Evolutionary conservation across 257 asterid genomes (phyloP).

Genomic region (Nicotiana benthamiana): DNA sequence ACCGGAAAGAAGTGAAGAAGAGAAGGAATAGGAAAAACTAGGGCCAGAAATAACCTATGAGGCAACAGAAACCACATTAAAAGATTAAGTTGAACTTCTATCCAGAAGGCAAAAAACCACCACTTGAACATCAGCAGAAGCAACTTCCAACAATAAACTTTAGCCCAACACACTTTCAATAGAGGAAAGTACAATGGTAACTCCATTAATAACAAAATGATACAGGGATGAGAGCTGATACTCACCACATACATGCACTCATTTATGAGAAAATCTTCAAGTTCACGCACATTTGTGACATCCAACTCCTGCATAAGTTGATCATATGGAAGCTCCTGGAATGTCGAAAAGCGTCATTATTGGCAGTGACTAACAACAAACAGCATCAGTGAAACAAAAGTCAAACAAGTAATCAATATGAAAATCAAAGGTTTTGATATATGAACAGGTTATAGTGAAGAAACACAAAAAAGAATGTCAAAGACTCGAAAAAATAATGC

Average conservation of each 20-base stretch:
- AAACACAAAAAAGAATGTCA: not conserved
- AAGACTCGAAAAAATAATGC: not conserved
- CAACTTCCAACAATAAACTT: not conserved
- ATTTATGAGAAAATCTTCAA: slow-evolving; percentile 95
- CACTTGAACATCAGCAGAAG: not conserved
- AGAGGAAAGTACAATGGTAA: not conserved
- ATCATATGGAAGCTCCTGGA: slow-evolving; percentile 82
- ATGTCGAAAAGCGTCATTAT: slow-evolving; percentile 9
- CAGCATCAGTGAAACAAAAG: not conserved
- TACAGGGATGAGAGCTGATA: slow-evolving; percentile 5
- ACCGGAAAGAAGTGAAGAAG: not conserved
- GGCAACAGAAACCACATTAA: not conserved
- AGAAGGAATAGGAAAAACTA: not conserved
- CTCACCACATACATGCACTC: slow-evolving; percentile 99
- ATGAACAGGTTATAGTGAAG: not conserved
- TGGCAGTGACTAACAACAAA: not conserved
- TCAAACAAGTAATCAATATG: not conserved
- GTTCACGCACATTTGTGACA: slow-evolving; percentile 83
- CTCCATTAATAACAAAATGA: not conserved
- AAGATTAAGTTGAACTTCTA: not conserved
- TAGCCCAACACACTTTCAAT: not conserved
- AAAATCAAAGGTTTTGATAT: not conserved
- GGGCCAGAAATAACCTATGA: not conserved
- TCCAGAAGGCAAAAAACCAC: not conserved
- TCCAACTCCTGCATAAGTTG: slow-evolving; percentile 86